These are phyloP conservation scores for Chenopodium suecicum DNA, from an alignment of 148 eudicot species.

Conservation along the genomic window DNA sequence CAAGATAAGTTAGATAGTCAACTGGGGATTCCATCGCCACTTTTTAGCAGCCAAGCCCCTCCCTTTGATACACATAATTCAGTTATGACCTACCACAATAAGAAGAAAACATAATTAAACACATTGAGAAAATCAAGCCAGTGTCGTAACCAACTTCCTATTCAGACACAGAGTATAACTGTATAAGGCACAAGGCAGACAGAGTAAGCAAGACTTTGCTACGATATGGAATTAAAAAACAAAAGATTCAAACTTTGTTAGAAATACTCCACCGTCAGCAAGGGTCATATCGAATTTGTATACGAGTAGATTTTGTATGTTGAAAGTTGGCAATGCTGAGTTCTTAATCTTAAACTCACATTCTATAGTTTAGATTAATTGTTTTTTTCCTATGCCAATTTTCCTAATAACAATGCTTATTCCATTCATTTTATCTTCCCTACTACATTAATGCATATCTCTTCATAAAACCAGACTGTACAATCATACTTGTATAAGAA, in stretches of 20 bases:
- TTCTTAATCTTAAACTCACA: neutral
- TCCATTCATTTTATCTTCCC: no score
- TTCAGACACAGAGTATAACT: no score
- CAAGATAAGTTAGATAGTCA: neutral
- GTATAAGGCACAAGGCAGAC: no score
- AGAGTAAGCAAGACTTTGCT: neutral
- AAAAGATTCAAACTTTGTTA: no score
- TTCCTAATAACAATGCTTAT: neutral
- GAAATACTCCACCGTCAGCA: neutral
- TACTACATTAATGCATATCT: neutral
- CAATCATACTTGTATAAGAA: neutral
- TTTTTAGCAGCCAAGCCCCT: slow-evolving; percentile 58
- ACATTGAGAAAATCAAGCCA: neutral
- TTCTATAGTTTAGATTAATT: neutral
- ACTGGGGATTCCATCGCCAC: slow-evolving; percentile 51
- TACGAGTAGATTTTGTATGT: neutral
- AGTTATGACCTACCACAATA: slow-evolving; percentile 48
- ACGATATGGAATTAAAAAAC: no score
- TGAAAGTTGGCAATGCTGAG: neutral
- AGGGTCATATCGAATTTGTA: neutral
- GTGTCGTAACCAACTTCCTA: neutral
- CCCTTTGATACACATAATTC: slow-evolving; percentile 60
- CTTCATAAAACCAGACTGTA: neutral
- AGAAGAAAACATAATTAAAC: neutral
- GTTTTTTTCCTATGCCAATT: neutral